These are phyloP conservation scores for Erigeron canadensis DNA, from an alignment of 129 eudicot genomes.

Conservation along the genomic window DNA sequence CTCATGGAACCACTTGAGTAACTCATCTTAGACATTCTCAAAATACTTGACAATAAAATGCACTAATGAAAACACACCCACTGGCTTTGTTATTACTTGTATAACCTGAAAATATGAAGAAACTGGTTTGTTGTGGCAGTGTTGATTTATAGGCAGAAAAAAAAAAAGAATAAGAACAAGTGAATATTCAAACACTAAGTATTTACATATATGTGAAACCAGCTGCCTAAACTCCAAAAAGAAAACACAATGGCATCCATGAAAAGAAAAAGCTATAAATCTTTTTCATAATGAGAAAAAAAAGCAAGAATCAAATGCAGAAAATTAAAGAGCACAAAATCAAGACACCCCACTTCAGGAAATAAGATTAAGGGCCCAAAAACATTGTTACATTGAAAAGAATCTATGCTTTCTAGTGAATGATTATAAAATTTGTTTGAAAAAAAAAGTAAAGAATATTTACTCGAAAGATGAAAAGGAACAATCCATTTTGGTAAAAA, in stretches of 20 bases:
- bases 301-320: constrained; percentile 44
- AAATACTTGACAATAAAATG: constrained; percentile 6
- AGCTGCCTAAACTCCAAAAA: constrained; percentile 57
- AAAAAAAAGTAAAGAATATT: constrained; percentile 53
- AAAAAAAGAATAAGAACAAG: constrained; percentile 43
- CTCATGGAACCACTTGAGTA: constrained; percentile 75
- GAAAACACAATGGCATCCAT: constrained; percentile 38
- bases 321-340: constrained; percentile 33
- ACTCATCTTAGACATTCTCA: constrained; percentile 59
- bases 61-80: constrained; percentile 20
- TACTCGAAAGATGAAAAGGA: constrained; percentile 43
- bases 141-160: constrained; percentile 56
- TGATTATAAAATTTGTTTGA: constrained; percentile 15
- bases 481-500: constrained; percentile 51
- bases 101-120: constrained; percentile 45
- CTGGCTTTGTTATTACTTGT: constrained; percentile 7
- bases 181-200: constrained; percentile 59
- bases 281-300: constrained; percentile 40
- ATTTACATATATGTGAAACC: constrained; percentile 45
- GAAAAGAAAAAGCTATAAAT: constrained; percentile 50
- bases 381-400: constrained; percentile 34
- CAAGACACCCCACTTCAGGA: constrained; percentile 36
- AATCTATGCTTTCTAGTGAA: constrained; percentile 56
- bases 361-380: constrained; percentile 41
- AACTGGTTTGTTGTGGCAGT: constrained; percentile 24